A percentile compares a stretch with the other conserved stretches of the same genome.
phyloP scores from a whole-genome alignment of 2,329 filamentous ascomycete species.

The Nigrospora osmanthi region DNA sequence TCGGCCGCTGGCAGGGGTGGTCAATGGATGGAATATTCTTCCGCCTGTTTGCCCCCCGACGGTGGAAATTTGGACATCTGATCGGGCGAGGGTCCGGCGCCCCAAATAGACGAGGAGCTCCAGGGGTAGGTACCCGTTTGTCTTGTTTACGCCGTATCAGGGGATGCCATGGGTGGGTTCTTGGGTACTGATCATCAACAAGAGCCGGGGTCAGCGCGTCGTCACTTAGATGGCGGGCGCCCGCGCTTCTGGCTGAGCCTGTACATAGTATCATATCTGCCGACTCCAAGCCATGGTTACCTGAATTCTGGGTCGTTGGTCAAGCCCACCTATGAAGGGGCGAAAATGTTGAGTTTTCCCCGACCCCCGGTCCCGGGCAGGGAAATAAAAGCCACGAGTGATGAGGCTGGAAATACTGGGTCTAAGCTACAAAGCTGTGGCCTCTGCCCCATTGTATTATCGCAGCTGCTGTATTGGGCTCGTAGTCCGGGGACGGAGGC shows the following conservation, averaged over 20 bases:
- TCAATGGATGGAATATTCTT: slow-evolving; percentile 1
- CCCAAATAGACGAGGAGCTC: not conserved
- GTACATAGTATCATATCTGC: too few species aligned
- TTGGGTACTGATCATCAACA: too few species aligned
- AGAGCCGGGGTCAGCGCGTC: too few species aligned
- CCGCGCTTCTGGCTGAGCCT: too few species aligned
- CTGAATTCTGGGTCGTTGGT: not conserved
- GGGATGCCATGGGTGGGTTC: not conserved
- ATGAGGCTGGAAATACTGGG: not conserved
- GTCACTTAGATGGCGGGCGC: too few species aligned
- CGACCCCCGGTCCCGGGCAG: not conserved
- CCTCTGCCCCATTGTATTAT: too few species aligned
- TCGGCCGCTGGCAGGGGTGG: not conserved
- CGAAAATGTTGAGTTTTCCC: not conserved
- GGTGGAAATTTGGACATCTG: not conserved
- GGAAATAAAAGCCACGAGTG: not conserved
- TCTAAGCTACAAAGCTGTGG: not conserved
- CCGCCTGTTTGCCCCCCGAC: not conserved
- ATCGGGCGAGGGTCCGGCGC: not conserved
- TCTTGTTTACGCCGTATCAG: not conserved
- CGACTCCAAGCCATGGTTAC: too few species aligned
- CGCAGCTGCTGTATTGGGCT: too few species aligned
- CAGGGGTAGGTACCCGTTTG: not conserved
- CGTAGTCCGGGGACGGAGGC: too few species aligned
- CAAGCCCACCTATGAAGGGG: not conserved